phyloP scores from a whole-genome alignment of 2,329 filamentous ascomycete species.

The Fusarium annulatum region DNA sequence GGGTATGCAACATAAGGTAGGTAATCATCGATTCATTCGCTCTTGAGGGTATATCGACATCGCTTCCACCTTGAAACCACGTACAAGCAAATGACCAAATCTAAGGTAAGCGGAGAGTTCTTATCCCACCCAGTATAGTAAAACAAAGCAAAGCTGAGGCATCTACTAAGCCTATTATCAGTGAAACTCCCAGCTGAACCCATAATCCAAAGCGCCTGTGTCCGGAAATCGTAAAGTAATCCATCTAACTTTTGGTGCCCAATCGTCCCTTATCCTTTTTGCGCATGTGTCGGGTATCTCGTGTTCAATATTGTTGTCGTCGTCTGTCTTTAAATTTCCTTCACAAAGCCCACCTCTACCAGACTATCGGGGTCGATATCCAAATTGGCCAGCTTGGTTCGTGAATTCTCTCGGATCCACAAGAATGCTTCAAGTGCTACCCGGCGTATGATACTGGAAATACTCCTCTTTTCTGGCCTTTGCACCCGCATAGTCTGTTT shows the following conservation, averaged over 20 bases:
- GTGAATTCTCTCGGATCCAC: constrained; percentile 73
- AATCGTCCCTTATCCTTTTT: constrained; percentile 1
- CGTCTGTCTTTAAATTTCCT: constrained; percentile 63
- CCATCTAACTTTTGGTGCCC: constrained; percentile 4
- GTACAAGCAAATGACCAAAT: constrained; percentile 25
- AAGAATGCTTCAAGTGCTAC: constrained; percentile 66
- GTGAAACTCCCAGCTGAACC: constrained; percentile 10
- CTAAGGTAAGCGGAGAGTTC: constrained; percentile 17
- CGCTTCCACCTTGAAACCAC: constrained; percentile 13
- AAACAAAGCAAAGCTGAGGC: neutral
- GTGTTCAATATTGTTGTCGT: constrained; percentile 7
- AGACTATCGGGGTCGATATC: constrained; percentile 62
- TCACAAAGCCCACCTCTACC: constrained; percentile 76
- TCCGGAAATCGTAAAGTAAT: constrained; percentile 2
- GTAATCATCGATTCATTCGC: constrained; percentile 16
- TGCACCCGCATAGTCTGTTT: constrained; percentile 68
- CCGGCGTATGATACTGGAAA: constrained; percentile 53
- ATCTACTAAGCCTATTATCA: neutral
- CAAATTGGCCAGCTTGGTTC: constrained; percentile 73
- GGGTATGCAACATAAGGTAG: neutral
- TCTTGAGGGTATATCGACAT: constrained; percentile 31
- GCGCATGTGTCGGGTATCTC: constrained; percentile 19
- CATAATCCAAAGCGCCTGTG: constrained; percentile 20
- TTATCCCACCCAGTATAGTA: constrained; percentile 17
- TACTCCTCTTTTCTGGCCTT: constrained; percentile 53